Base-by-base conservation (phyloP, 2,329 filamentous ascomycete species). In the Malbranchea zuffiana region DNA sequence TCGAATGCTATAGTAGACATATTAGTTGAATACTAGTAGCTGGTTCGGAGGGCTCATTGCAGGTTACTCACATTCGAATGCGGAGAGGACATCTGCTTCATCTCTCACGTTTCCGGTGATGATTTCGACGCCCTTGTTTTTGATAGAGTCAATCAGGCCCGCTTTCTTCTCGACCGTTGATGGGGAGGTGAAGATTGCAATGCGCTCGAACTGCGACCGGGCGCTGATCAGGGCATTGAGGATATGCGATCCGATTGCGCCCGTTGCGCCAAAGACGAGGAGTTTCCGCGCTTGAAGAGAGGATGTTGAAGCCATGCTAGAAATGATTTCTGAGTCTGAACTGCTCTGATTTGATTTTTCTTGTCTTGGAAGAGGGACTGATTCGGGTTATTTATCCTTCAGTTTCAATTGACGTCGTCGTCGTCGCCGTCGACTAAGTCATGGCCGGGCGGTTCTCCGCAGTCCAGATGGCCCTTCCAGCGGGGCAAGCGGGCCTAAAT, bases 141-240 rank as follows among this genome's bases (percentile, higher is more conserved):
- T 62, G 45, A 69, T 55, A 1, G 55, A 51, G 20, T 68, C 62
- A 7, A 80, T 61, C 20, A 66, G 55, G 1, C 61, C 52, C 1
- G 57, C 43, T 47, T 79, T 80, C 6, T 56, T 62, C 32, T 64
- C 50, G n/a, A 65, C 57, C 0, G 71, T 74, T 32, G 57, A 58
- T 6, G 61, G 47, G 4, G 73, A 76, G 1, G 75, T 79, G 53
- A 72, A 75, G 32, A 79, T 63, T 4, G 60, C 67, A 30, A 79
- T 58, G 30, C 62, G 64, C 37, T 58, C 53, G 49, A 75, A 74
- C 3, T 61, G 56, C 1, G 53, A 44, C 35, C 66, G 64, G 5
- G 58, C 58, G 13, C 57, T 47, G 26, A 73, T 49, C 25, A 75
- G 62, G n/a, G 69, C 63, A 8, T 61, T 47, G 3, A 63, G 57